Conservation (phyloP, 805 yeast genomes). For the Lipomyces yamanashiensis region DNA sequence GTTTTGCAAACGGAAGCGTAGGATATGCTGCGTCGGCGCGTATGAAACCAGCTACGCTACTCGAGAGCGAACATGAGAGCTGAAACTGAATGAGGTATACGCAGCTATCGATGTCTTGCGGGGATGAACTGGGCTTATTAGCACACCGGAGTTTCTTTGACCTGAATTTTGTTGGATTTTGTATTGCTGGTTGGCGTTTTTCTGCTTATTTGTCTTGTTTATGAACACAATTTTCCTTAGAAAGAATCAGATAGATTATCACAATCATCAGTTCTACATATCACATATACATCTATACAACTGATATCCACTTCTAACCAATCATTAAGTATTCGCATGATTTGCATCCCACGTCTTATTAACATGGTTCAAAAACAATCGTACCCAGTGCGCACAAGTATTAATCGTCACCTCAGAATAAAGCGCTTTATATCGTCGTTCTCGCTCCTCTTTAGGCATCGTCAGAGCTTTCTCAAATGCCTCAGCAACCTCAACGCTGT, state of each 20-base stretch:
- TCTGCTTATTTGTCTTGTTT: too few relatives aligned
- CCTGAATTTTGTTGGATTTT: too few relatives aligned
- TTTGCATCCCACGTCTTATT: slow-evolving; percentile 22
- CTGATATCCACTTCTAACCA: background rate
- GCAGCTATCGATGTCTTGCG: background rate
- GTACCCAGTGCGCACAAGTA: slow-evolving; percentile 37
- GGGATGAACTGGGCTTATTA: background rate
- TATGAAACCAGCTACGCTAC: background rate
- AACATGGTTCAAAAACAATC: slow-evolving; percentile 25
- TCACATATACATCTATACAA: background rate
- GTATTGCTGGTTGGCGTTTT: too few relatives aligned
- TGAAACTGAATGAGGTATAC: background rate
- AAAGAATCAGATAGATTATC: too few relatives aligned
- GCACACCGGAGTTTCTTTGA: background rate
- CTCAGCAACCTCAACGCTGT: slow-evolving; percentile 66
- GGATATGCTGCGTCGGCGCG: slow-evolving; percentile 1
- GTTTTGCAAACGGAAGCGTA: background rate
- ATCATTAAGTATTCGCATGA: slow-evolving; percentile 1
- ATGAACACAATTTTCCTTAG: too few relatives aligned
- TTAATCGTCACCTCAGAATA: slow-evolving; percentile 32
- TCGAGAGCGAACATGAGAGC: background rate
- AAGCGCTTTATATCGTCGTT: slow-evolving; percentile 58
- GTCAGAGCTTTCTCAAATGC: slow-evolving; percentile 66
- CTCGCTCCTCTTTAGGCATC: slow-evolving; percentile 64
- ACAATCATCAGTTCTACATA: too few relatives aligned